These are phyloP conservation scores for Spizellomyces punctatus DNA, from an alignment of 192 early-diverging fungal species.

Conservation along the genomic window DNA sequence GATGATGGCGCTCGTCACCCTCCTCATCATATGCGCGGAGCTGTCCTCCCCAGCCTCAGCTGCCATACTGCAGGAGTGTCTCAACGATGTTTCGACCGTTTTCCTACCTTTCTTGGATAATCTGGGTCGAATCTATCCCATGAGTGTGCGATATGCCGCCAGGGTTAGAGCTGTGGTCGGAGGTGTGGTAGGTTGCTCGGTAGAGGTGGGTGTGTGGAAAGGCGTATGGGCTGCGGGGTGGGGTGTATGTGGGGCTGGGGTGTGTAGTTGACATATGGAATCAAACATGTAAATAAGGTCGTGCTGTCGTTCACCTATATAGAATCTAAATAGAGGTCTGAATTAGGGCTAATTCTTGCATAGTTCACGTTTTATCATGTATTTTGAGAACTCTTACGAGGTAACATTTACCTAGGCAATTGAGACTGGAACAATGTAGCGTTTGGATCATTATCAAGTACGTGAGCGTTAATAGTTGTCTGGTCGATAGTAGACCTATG, in stretches of 20 bases:
- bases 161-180: neutral
- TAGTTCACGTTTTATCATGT: too few species aligned
- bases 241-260: neutral
- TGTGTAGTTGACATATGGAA: too few species aligned
- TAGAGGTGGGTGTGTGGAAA: conserved; percentile 2
- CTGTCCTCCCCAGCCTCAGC: neutral
- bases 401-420: too few species aligned
- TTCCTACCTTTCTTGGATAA: conserved; percentile 3
- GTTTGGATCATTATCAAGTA: too few species aligned
- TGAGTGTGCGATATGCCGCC: neutral
- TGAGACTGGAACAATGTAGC: too few species aligned
- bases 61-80: neutral
- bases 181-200: conserved; percentile 1
- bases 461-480: too few species aligned
- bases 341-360: too few species aligned
- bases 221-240: neutral
- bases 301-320: too few species aligned
- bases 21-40: neutral
- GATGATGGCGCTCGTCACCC: neutral
- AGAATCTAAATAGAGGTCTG: too few species aligned
- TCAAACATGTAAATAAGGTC: too few species aligned
- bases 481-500: too few species aligned
- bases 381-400: too few species aligned
- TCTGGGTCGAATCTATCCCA: neutral
- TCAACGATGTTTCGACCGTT: neutral